phyloP scores from a whole-genome alignment of 148 eudicot genomes.

The Chenopodium formosanum region DNA sequence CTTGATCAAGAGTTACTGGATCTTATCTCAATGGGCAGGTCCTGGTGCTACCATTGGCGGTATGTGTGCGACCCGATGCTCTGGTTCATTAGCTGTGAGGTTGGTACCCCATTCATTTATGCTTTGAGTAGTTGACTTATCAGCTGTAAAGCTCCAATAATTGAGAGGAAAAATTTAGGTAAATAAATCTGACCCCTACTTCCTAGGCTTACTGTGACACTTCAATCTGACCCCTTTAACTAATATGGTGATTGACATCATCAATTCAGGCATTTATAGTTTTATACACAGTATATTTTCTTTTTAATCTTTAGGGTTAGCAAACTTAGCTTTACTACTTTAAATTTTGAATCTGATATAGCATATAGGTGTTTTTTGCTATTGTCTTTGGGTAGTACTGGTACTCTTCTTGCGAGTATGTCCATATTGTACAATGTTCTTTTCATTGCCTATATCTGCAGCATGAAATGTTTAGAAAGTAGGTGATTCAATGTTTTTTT shows the following conservation, averaged over 20 bases:
- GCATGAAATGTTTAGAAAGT: neutral
- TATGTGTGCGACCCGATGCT: slow-evolving; percentile 99
- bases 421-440: neutral
- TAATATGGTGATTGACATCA: neutral
- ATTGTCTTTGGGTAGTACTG: neutral
- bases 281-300: neutral
- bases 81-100: slow-evolving; percentile 99
- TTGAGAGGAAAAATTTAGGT: neutral
- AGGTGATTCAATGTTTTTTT: neutral
- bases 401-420: neutral
- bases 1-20: slow-evolving; percentile 2
- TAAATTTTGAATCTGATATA: neutral
- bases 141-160: neutral
- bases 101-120: slow-evolving; percentile 23
- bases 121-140: neutral
- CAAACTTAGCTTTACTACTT: neutral
- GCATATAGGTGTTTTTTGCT: neutral
- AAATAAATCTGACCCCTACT: too few species aligned
- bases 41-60: slow-evolving; percentile 99
- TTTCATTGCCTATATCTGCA: neutral
- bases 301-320: neutral
- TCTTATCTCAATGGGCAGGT: slow-evolving; percentile 45
- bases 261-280: neutral
- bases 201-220: neutral
- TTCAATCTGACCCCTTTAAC: neutral